These are phyloP conservation scores for Podospora bellae-mahoneyi DNA, from an alignment of 495 filamentous ascomycete genomes.

Conservation along the genomic window DNA sequence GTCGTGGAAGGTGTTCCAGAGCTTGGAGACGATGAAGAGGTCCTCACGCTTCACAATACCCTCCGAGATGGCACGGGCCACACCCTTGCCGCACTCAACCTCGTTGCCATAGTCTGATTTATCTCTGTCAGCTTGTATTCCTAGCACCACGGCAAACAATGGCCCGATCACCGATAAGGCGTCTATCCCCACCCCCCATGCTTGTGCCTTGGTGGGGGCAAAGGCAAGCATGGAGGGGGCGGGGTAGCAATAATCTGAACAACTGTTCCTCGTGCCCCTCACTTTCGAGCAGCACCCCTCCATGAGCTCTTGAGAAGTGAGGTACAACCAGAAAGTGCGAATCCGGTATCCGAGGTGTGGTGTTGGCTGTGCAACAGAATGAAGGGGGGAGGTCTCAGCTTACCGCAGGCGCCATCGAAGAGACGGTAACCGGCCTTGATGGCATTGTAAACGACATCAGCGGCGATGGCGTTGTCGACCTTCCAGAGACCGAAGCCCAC, in stretches of 20 bases:
- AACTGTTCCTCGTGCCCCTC: slow-evolving; percentile 18
- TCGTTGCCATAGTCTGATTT: slow-evolving; percentile 82
- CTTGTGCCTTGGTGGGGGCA: slow-evolving; percentile 21
- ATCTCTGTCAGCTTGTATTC: slow-evolving; percentile 4
- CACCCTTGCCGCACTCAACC: slow-evolving; percentile 75
- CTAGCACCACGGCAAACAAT: slow-evolving; percentile 12
- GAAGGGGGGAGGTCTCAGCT: slow-evolving; percentile 24
- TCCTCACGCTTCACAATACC: slow-evolving; percentile 82
- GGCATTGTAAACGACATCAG: slow-evolving; percentile 81
- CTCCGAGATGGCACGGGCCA: slow-evolving; percentile 83
- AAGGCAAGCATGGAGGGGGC: slow-evolving; percentile 30
- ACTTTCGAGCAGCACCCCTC: slow-evolving; percentile 12
- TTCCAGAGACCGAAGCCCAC: slow-evolving; percentile 87
- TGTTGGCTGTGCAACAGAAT: slow-evolving; percentile 3
- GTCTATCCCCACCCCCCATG: slow-evolving; percentile 18
- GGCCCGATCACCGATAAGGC: slow-evolving; percentile 20
- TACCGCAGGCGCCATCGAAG: slow-evolving; percentile 85
- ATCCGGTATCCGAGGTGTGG: neutral
- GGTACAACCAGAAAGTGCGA: neutral
- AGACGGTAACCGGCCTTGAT: slow-evolving; percentile 86
- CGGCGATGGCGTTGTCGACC: slow-evolving; percentile 71
- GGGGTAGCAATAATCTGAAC: slow-evolving; percentile 23
- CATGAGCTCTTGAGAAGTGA: neutral
- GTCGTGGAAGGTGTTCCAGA: slow-evolving; percentile 90
- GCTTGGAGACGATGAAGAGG: slow-evolving; percentile 88